Base-by-base conservation (phyloP, 345 rosid species). In the Salix caprea region DNA sequence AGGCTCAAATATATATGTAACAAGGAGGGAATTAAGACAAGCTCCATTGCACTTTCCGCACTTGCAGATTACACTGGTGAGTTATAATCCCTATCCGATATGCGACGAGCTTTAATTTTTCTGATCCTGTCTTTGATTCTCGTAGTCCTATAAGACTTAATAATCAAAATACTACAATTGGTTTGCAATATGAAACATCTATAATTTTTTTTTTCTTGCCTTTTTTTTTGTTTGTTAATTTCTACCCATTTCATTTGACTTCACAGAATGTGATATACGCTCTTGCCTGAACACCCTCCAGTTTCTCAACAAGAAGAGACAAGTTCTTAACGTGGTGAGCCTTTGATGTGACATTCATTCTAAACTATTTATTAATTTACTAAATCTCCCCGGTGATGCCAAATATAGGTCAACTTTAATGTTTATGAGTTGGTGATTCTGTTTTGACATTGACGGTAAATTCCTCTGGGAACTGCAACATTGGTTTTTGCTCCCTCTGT, bases 271-370 rank as follows among this genome's bases (percentile, higher is more conserved):
- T 85, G 99, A 95, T 81, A 90, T 95, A 82, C 91, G 98, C 62
- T 88, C 94, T 60, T 93, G 98, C 85, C 88, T 93, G 85, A 95
- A 95, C 84, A 95, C 99, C 15, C 94, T 95, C 75, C 99, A 95
- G 85, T 95, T 95, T 87, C 98, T 95, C 82, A 85, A 93, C 86
- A 91, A 87, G 86, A 95, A 89, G 90, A 88, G 89, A 78, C 90
- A 95, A 85, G 74, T 85, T 46, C 93, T 95, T 78, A 92, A 89
- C 74, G 88, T 80, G 98, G 99, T 95, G 87, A 81, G 89, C 61
- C 76, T 71, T 56, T 73, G 36, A 21, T 71, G 28, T 73, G 44
- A 40, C 24, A 13, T 28, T 28, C 60, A 44, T 18, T 37, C 60
- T 39, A 34, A n/a, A 67, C 2, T n/a, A 34, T 32, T 2, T 19